phyloP scores from a whole-genome alignment of 2,329 filamentous ascomycete genomes.

The Lanzia echinophila region DNA sequence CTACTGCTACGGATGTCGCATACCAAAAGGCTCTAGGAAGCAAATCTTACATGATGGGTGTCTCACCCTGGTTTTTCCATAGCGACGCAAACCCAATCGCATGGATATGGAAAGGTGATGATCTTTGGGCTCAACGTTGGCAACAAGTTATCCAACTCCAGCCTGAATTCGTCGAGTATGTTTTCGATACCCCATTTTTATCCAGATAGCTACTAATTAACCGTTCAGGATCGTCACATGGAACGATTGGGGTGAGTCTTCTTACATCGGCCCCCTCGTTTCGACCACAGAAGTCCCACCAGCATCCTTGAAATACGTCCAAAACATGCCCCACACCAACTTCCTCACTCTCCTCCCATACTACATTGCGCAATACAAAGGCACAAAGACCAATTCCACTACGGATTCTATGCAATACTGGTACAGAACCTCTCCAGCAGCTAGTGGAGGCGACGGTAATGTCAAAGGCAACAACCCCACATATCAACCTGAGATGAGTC shows the following conservation, averaged over 20 bases:
- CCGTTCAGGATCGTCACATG: conserved; percentile 35
- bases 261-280: conserved; percentile 44
- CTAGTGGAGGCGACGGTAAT: conserved; percentile 29
- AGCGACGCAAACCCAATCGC: conserved; percentile 51
- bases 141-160: conserved; percentile 39
- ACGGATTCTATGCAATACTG: conserved; percentile 35
- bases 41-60: conserved; percentile 47
- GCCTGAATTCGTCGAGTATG: conserved; percentile 38
- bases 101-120: conserved; percentile 57
- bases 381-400: conserved; percentile 27
- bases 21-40: conserved; percentile 34
- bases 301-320: conserved; percentile 41
- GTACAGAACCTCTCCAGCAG: conserved; percentile 35
- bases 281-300: conserved; percentile 31
- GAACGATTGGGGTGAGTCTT: conserved; percentile 49
- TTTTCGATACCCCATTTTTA: conserved; percentile 20
- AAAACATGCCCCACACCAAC: conserved; percentile 42
- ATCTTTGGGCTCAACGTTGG: conserved; percentile 56
- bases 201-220: conserved; percentile 7
- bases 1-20: conserved; percentile 32
- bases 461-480: conserved; percentile 29
- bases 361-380: conserved; percentile 45
- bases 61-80: conserved; percentile 56
- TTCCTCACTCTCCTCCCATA: conserved; percentile 44
- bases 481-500: conserved; percentile 17